phyloP scores from a whole-genome alignment of 495 filamentous ascomycete genomes.

The Penicillium parvum region DNA sequence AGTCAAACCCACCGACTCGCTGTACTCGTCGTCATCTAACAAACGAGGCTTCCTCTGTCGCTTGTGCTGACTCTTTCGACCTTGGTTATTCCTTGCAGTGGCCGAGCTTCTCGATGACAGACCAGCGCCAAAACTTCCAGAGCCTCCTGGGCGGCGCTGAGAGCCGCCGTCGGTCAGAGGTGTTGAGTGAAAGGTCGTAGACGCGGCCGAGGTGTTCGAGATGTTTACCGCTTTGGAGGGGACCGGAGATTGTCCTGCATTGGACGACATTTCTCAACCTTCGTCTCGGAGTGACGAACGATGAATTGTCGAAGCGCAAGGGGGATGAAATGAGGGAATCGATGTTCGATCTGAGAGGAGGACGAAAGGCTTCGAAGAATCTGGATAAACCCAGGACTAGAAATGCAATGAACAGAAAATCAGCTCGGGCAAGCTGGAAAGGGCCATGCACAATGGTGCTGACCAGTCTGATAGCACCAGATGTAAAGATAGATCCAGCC shows the following conservation, averaged over 20 bases:
- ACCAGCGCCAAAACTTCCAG: constrained; percentile 59
- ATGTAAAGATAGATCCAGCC: constrained; percentile 12
- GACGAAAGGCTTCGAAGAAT: not conserved
- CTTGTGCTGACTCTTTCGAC: constrained; percentile 69
- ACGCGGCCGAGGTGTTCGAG: constrained; percentile 32
- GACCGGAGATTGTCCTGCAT: constrained; percentile 35
- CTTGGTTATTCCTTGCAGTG: constrained; percentile 67
- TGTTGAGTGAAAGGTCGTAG: constrained; percentile 37
- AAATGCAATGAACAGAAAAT: constrained; percentile 2
- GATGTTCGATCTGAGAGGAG: not conserved
- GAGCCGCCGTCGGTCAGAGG: constrained; percentile 45
- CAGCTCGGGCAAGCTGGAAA: not conserved
- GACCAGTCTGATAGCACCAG: not conserved
- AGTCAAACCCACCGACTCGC: constrained; percentile 60
- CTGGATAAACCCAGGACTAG: not conserved
- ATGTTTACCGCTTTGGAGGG: constrained; percentile 45
- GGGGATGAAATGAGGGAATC: not conserved
- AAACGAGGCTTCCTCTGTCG: constrained; percentile 51
- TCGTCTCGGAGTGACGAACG: not conserved
- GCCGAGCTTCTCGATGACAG: constrained; percentile 49
- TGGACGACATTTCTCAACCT: constrained; percentile 48
- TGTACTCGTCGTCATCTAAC: constrained; percentile 76
- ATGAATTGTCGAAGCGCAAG: not conserved
- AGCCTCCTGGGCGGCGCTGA: constrained; percentile 59
- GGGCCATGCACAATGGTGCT: constrained; percentile 4